Evolutionary conservation across 2,329 filamentous ascomycete species (phyloP).

Genomic region (Cercospora sp.): DNA sequence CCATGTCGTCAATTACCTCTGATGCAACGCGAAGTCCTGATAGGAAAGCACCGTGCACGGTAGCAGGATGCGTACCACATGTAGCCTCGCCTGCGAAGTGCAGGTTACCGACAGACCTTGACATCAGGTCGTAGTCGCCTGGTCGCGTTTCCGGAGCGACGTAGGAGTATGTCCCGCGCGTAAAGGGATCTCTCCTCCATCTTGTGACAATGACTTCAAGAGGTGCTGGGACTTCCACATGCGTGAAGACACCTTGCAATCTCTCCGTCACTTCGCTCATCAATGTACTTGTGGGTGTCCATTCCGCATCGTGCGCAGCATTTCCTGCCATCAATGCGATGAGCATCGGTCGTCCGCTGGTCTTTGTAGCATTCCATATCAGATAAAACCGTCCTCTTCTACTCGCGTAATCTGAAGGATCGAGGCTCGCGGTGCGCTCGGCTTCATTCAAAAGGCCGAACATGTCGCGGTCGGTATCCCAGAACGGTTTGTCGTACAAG

Average conservation of each 20-base stretch:
- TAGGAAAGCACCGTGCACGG: conserved; percentile 93
- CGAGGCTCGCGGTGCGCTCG: conserved; percentile 66
- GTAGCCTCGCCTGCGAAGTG: conserved; percentile 97
- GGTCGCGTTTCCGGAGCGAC: conserved; percentile 78
- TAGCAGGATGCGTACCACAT: conserved; percentile 91
- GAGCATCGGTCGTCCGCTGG: conserved; percentile 79
- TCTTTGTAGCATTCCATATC: conserved; percentile 94
- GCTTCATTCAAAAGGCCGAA: conserved; percentile 86
- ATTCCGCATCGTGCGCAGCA: conserved; percentile 85
- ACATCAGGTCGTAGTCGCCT: conserved; percentile 92
- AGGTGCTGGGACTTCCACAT: conserved; percentile 67
- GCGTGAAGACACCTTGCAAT: conserved; percentile 71
- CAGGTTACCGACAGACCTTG: conserved; percentile 77
- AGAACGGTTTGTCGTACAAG: conserved; percentile 86
- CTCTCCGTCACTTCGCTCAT: conserved; percentile 78
- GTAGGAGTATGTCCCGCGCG: conserved; percentile 93
- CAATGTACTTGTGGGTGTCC: conserved; percentile 71
- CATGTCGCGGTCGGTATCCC: conserved; percentile 87
- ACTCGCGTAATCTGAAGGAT: conserved; percentile 75
- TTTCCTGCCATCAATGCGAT: conserved; percentile 95
- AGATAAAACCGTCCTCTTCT: conserved; percentile 92
- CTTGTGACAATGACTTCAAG: conserved; percentile 85
- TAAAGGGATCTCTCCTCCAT: conserved; percentile 88
- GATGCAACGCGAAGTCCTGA: conserved; percentile 88
- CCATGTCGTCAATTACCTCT: conserved; percentile 76